phyloP scores from a whole-genome alignment of 2,329 filamentous ascomycete genomes.

The Botrytis porri region DNA sequence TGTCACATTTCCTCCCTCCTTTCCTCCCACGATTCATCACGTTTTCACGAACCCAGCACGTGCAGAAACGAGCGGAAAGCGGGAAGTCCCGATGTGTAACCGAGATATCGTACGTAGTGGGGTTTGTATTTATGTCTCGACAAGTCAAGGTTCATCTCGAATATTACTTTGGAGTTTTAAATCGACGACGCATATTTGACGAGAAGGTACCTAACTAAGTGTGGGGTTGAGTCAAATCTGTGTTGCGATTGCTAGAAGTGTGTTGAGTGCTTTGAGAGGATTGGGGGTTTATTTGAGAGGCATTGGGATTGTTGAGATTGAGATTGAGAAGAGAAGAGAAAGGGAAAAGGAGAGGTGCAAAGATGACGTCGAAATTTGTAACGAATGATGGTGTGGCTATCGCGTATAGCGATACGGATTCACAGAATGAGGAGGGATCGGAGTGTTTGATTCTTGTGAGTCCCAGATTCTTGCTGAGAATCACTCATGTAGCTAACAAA shows the following conservation, averaged over 20 bases:
- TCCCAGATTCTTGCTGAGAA: background rate
- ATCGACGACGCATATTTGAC: background rate
- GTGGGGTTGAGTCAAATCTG: background rate
- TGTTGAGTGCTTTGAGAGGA: background rate
- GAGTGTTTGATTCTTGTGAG: constrained; percentile 32
- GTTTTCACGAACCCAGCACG: background rate
- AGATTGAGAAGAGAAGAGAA: too few relatives aligned
- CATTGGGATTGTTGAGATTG: too few relatives aligned
- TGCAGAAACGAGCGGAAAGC: background rate
- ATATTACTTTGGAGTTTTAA: background rate
- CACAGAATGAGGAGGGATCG: background rate
- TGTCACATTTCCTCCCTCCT: background rate
- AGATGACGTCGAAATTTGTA: background rate
- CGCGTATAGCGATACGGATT: constrained; percentile 32
- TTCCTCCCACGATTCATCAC: background rate
- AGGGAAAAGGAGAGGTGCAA: background rate
- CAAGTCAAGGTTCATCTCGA: background rate
- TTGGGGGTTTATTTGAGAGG: fast-evolving
- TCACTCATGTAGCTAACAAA: background rate
- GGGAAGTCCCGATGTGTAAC: background rate
- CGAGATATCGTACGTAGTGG: background rate
- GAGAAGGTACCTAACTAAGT: background rate
- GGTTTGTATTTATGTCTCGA: background rate
- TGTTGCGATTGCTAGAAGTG: background rate
- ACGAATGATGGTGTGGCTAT: constrained; percentile 30